These are phyloP conservation scores for Ascochyta pisi DNA, from an alignment of 2,329 filamentous ascomycete species.

Conservation along the genomic window DNA sequence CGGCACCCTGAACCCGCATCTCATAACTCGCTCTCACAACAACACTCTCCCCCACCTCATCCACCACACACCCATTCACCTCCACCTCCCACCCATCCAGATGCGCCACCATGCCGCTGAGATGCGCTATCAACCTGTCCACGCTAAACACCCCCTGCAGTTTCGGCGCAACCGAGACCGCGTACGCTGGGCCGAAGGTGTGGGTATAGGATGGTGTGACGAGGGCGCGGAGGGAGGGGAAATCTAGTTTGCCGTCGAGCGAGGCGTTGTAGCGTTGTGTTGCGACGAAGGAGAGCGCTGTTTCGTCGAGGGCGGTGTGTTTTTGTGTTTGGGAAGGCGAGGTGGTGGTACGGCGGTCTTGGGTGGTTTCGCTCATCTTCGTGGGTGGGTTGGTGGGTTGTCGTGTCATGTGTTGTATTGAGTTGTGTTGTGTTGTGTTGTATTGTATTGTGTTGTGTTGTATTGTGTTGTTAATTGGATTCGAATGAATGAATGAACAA, in stretches of 20 bases:
- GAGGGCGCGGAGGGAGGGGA: neutral
- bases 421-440: too few relatives aligned
- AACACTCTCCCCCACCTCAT: slow-evolving; percentile 26
- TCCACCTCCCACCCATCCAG: slow-evolving; percentile 28
- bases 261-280: neutral
- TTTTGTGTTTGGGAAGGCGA: neutral
- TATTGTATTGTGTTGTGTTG: too few relatives aligned
- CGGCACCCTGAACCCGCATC: slow-evolving; percentile 29
- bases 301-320: neutral
- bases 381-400: neutral
- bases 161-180: neutral
- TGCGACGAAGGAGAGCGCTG: slow-evolving; percentile 3
- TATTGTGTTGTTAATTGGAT: too few relatives aligned
- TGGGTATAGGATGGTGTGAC: neutral
- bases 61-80: slow-evolving; percentile 34
- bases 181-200: neutral
- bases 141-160: slow-evolving; percentile 2
- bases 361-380: neutral
- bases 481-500: too few relatives aligned
- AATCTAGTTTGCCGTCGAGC: neutral
- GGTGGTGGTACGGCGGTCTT: neutral
- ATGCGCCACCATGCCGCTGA: neutral
- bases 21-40: slow-evolving; percentile 33
- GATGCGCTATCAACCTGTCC: neutral
- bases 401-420: too few relatives aligned